phyloP scores from a whole-genome alignment of 371 early-diverging fungal genomes.

The Gilbertella persicaria region DNA sequence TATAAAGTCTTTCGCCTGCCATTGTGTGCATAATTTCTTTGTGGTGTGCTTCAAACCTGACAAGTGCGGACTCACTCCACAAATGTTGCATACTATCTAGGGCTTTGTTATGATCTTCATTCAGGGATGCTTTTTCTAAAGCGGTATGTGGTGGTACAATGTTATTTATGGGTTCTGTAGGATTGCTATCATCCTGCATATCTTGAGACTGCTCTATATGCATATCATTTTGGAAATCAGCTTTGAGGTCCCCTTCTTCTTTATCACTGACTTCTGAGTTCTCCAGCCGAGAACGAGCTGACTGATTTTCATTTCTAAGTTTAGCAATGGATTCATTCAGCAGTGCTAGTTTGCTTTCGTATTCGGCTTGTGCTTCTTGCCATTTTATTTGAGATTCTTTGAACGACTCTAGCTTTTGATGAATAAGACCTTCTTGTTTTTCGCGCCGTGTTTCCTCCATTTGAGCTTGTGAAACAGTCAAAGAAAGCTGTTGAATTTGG shows the following conservation, averaged over 20 bases:
- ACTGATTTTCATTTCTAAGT: slow-evolving; percentile 22
- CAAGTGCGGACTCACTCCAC: not conserved
- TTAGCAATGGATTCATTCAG: slow-evolving; percentile 20
- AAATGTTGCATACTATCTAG: too few species aligned
- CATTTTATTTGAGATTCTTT: slow-evolving; percentile 19
- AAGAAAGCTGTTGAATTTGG: slow-evolving; percentile 51
- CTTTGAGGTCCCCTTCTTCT: not conserved
- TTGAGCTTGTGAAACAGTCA: slow-evolving; percentile 37
- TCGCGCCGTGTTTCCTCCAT: slow-evolving; percentile 52
- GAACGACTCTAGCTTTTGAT: slow-evolving; percentile 45
- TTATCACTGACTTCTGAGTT: not conserved
- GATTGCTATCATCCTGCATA: too few species aligned
- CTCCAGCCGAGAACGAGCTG: slow-evolving; percentile 7
- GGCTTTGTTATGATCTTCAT: too few species aligned
- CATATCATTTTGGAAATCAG: not conserved
- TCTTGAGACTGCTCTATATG: not conserved
- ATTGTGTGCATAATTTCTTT: slow-evolving; percentile 65
- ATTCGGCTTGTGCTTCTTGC: slow-evolving; percentile 18
- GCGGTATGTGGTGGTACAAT: too few species aligned
- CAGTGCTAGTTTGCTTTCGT: slow-evolving; percentile 21
- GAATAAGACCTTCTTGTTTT: slow-evolving; percentile 44
- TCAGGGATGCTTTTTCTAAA: too few species aligned
- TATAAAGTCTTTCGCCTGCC: slow-evolving; percentile 78
- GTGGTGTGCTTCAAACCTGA: not conserved
- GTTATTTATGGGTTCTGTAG: not conserved